phyloP scores from a whole-genome alignment of 176 grass and related monocot species.

The Phyllostachys edulis region DNA sequence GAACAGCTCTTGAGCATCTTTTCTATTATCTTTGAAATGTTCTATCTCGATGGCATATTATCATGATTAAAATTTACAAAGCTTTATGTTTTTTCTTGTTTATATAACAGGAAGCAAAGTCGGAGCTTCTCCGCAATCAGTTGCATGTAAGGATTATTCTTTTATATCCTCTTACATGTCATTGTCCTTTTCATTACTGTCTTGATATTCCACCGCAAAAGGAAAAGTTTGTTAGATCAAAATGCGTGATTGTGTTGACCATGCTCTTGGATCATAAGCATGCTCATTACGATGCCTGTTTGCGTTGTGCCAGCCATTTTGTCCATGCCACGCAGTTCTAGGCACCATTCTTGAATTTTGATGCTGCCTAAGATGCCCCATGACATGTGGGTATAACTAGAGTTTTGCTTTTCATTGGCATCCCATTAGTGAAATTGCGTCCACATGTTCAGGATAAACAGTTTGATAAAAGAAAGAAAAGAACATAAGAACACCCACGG shows the following conservation, averaged over 20 bases:
- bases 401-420: slow-evolving; percentile 9
- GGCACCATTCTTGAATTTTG: slow-evolving; percentile 5
- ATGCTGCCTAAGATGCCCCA: not conserved
- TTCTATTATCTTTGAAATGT: slow-evolving; percentile 20
- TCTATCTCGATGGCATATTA: not conserved
- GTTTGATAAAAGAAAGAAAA: slow-evolving; percentile 21
- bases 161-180: not conserved
- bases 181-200: not conserved
- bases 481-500: not conserved
- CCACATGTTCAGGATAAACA: not conserved
- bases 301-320: not conserved
- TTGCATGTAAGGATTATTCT: slow-evolving; percentile 70
- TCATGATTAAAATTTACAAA: slow-evolving; percentile 19
- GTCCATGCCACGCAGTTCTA: not conserved
- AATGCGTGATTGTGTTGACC: not conserved
- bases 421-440: not conserved
- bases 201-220: not conserved
- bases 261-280: slow-evolving; percentile 31
- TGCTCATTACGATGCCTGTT: slow-evolving; percentile 7
- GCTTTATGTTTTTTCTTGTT: slow-evolving; percentile 12
- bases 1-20: slow-evolving; percentile 65
- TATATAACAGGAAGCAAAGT: slow-evolving; percentile 66
- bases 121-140: slow-evolving; percentile 44
- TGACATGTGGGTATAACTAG: slow-evolving; percentile 4
- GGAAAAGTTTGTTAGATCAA: not conserved